A percentile compares a stretch with the other conserved stretches of the same genome.
phyloP scores from a whole-genome alignment of 805 yeast genomes.

The Lipomyces yamadae region DNA sequence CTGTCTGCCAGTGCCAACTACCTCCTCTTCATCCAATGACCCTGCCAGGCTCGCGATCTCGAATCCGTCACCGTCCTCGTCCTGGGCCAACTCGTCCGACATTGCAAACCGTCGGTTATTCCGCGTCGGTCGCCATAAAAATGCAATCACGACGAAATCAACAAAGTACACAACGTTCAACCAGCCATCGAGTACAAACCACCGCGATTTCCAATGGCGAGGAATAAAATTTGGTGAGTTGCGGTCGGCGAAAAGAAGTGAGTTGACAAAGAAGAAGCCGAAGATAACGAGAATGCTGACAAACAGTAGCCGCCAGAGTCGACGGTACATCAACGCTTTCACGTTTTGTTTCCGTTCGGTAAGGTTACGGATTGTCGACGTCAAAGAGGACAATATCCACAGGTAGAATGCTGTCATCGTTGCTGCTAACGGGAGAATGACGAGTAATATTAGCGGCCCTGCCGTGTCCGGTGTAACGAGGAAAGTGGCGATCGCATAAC shows the following conservation, averaged over 20 bases:
- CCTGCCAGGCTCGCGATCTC: slow-evolving; percentile 53
- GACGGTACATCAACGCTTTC: slow-evolving; percentile 84
- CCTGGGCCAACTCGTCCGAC: slow-evolving; percentile 83
- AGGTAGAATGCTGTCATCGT: slow-evolving; percentile 76
- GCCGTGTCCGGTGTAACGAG: slow-evolving; percentile 54
- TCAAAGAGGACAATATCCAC: slow-evolving; percentile 71
- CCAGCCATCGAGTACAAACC: slow-evolving; percentile 92
- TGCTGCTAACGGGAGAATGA: slow-evolving; percentile 72
- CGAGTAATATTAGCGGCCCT: slow-evolving; percentile 58
- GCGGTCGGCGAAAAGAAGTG: slow-evolving; percentile 73
- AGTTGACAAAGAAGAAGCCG: slow-evolving; percentile 70
- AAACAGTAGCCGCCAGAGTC: slow-evolving; percentile 73
- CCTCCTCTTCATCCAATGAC: slow-evolving; percentile 33
- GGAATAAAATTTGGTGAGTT: slow-evolving; percentile 78
- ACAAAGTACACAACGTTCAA: slow-evolving; percentile 85
- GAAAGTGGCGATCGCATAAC: slow-evolving; percentile 60
- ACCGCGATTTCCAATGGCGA: slow-evolving; percentile 88
- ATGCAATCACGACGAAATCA: slow-evolving; percentile 80
- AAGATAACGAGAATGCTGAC: slow-evolving; percentile 71
- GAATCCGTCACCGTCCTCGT: slow-evolving; percentile 72
- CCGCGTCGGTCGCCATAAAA: slow-evolving; percentile 97
- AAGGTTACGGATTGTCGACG: slow-evolving; percentile 72
- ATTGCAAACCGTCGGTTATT: slow-evolving; percentile 94
- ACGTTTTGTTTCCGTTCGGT: slow-evolving; percentile 88
- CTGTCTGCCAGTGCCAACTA: not conserved